phyloP scores from a whole-genome alignment of 2,329 filamentous ascomycete genomes.

The Aspergillus quadricinctus region DNA sequence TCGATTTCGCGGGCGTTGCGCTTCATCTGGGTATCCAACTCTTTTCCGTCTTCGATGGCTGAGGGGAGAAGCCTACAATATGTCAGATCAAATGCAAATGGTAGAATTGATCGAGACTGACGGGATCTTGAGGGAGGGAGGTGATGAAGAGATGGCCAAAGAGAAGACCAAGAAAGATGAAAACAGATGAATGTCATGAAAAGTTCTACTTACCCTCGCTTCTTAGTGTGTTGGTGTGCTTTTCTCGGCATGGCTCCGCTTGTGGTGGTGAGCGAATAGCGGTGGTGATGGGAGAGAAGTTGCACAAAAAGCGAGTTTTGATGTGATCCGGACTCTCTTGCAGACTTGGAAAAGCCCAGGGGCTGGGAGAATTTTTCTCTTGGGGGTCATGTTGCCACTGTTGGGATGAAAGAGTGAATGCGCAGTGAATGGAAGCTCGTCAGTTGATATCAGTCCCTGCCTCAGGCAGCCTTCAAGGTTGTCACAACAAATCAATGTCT shows the following conservation, averaged over 20 bases:
- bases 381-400: not conserved
- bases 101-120: not conserved
- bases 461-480: not conserved
- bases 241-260: not conserved
- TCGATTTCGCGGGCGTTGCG: not conserved
- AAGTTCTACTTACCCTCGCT: not conserved
- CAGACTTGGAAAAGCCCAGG: not conserved
- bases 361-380: not conserved
- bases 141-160: not conserved
- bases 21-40: not conserved
- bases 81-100: not conserved
- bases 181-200: not conserved
- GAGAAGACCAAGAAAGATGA: not conserved
- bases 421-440: not conserved
- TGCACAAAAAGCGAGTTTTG: not conserved
- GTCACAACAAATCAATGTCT: not conserved
- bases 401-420: not conserved
- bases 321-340: not conserved
- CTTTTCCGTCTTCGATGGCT: not conserved
- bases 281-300: not conserved
- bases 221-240: not conserved
- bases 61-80: not conserved
- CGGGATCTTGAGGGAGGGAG: not conserved
- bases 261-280: not conserved
- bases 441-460: not conserved